A percentile compares a stretch with the other conserved stretches of the same genome.
These are phyloP conservation scores for Aspergillus alliaceus DNA, from an alignment of 2,329 filamentous ascomycete species.

Conservation along the genomic window DNA sequence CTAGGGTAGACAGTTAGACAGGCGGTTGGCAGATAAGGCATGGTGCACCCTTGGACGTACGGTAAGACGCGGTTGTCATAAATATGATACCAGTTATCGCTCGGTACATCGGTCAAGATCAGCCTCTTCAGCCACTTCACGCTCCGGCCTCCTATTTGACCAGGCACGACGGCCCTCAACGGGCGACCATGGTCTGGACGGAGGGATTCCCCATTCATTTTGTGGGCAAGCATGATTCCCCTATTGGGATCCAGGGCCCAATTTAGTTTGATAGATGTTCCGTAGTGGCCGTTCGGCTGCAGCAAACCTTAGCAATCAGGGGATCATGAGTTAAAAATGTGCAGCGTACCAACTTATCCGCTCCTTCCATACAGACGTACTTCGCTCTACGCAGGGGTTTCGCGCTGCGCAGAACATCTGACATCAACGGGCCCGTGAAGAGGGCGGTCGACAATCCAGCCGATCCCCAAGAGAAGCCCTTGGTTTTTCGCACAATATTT, in stretches of 20 bases:
- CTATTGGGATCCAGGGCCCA: conserved; percentile 83
- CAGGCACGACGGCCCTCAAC: conserved; percentile 78
- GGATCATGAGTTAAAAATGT: not conserved
- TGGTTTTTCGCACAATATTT: conserved; percentile 84
- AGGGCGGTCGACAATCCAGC: conserved; percentile 83
- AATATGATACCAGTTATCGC: conserved; percentile 93
- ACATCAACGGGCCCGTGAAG: conserved; percentile 79
- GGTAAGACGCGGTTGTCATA: conserved; percentile 90
- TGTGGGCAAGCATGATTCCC: conserved; percentile 83
- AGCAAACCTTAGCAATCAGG: conserved; percentile 7
- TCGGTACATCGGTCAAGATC: conserved; percentile 74
- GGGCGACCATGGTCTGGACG: conserved; percentile 84
- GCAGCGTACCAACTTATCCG: conserved; percentile 67
- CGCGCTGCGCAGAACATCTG: conserved; percentile 68
- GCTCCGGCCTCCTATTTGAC: conserved; percentile 86
- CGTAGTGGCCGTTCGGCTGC: conserved; percentile 81
- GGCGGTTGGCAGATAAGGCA: not conserved
- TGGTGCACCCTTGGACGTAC: conserved; percentile 30
- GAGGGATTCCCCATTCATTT: conserved; percentile 84
- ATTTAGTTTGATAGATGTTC: conserved; percentile 81
- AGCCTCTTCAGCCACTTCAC: conserved; percentile 90
- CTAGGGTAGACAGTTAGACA: conserved; percentile 27
- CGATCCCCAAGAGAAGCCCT: conserved; percentile 92
- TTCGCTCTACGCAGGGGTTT: conserved; percentile 68
- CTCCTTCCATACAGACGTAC: conserved; percentile 89